Evolutionary conservation across 2,329 filamentous ascomycete genomes (phyloP), one percentile per base, ranked within the genome.

Genomic region (Trichoderma oligosporum): DNA sequence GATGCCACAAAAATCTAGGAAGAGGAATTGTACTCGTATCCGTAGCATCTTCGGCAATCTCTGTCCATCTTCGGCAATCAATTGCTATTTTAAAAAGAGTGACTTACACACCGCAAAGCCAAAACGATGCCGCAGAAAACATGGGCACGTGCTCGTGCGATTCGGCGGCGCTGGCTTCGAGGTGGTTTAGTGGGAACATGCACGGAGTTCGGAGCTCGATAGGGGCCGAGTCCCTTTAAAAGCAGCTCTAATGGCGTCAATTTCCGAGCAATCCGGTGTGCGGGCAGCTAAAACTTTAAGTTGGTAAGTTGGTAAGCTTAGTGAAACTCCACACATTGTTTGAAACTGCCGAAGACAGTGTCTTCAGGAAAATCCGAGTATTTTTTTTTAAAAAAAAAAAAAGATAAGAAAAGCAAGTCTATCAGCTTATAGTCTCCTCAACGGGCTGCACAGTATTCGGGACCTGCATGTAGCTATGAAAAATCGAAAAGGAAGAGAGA

Each of bases 201-300:
- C n/a, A 8, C 51, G 51, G 51, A 44, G 9, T 55, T 55, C 51
- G 51, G 51, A 38, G 12, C 39, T 55, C 41, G 16, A 29, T 9
- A 22, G 16, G 39, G 20, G 24, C 51, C 51, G 51, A 55, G n/a
- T n/a, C n/a, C n/a, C n/a, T n/a, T n/a, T n/a, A n/a, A n/a, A n/a
- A n/a, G n/a, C n/a, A n/a, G n/a, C n/a, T n/a, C 38, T 22, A 52
- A 44, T 36, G 31, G 12, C 18, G 38, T 46, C 51, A 38, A 55
- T 55, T 46, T 55, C 51, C 51, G 51, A 33, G 33, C 51, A 55
- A 46, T 55, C 51, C 51, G 51, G n/a, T n/a, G n/a, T n/a, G n/a
- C n/a, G n/a, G 51, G 44, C 35, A n/a, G 16, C 41, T 36, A 12
- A 9, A 11, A 36, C 12, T 38, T 55, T 35, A 39, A 27, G 16